Percentiles rank a stretch among this genome's conserved stretches.
Conservation (phyloP, 768 basidiomycete species). For the Gloeopeniophorella convolvens region DNA sequence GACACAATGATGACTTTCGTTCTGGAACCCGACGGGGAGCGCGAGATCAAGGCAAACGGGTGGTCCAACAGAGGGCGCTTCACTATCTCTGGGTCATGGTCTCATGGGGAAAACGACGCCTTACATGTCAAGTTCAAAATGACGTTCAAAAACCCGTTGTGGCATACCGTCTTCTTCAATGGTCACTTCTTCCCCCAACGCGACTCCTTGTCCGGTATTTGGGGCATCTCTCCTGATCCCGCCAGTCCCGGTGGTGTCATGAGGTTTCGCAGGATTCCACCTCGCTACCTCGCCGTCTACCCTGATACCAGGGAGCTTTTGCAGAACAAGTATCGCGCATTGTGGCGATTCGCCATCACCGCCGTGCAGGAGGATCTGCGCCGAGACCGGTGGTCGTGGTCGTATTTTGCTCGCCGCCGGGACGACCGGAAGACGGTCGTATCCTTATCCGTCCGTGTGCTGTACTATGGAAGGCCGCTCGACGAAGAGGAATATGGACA, state of each 20-base stretch:
- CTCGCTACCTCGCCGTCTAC: slow-evolving; percentile 23
- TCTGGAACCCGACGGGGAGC: slow-evolving; percentile 5
- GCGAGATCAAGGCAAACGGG: slow-evolving; percentile 7
- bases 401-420: slow-evolving; percentile 28
- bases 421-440: slow-evolving; percentile 24
- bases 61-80: slow-evolving; percentile 15
- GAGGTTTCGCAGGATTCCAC: slow-evolving; percentile 24
- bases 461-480: slow-evolving; percentile 20
- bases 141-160: slow-evolving; percentile 2
- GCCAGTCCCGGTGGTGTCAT: slow-evolving; percentile 3
- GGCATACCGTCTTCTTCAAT: slow-evolving; percentile 1
- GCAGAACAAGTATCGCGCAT: slow-evolving; percentile 23
- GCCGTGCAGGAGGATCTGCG: slow-evolving; percentile 23
- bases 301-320: slow-evolving; percentile 23
- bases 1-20: slow-evolving; percentile 12
- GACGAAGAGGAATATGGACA: slow-evolving; percentile 18
- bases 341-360: slow-evolving; percentile 29
- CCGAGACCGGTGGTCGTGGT: slow-evolving; percentile 26
- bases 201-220: slow-evolving; percentile 5
- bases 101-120: slow-evolving; percentile 11
- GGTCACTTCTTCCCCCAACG: slow-evolving; percentile 3
- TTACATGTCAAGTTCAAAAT: slow-evolving; percentile 17
- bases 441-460: slow-evolving; percentile 22
- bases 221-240: not conserved
- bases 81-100: slow-evolving; percentile 18